A percentile compares a stretch with the other conserved stretches of the same genome.
Conservation (phyloP, 2,329 filamentous ascomycete genomes). For the Aspergillus novoparasiticus region DNA sequence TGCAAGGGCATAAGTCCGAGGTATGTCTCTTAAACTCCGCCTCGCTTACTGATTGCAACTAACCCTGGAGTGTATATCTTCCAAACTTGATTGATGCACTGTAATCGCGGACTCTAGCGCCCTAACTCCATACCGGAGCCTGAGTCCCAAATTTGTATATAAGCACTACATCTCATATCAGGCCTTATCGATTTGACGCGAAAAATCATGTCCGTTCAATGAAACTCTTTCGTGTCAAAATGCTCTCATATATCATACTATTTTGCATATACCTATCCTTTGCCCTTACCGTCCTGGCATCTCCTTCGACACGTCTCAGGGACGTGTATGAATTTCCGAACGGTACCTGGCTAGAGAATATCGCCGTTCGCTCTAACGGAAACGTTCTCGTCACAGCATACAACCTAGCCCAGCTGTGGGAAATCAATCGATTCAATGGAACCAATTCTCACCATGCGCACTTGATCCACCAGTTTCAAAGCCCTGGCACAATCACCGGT, state of each 20-base stretch:
- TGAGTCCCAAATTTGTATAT: no score
- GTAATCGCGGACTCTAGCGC: no score
- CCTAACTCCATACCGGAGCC: no score
- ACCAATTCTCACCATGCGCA: background rate
- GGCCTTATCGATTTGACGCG: no score
- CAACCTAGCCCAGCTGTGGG: background rate
- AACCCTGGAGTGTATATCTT: no score
- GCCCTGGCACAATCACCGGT: background rate
- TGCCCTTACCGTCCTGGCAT: background rate
- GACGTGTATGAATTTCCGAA: background rate
- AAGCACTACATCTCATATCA: no score
- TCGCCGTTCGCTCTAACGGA: background rate
- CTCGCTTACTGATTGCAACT: no score
- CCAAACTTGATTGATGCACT: fast-evolving
- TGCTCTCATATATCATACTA: background rate
- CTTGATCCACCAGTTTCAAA: background rate
- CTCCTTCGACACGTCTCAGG: background rate
- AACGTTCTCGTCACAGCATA: background rate
- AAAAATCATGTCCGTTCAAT: no score
- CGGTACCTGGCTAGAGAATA: background rate
- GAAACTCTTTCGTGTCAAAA: background rate
- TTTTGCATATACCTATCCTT: background rate
- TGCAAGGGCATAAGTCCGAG: no score
- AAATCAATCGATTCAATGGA: background rate
- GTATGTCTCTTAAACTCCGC: no score